These are phyloP conservation scores for Leishmania arabica DNA, from an alignment of 208 protist species.

Conservation along the genomic window DNA sequence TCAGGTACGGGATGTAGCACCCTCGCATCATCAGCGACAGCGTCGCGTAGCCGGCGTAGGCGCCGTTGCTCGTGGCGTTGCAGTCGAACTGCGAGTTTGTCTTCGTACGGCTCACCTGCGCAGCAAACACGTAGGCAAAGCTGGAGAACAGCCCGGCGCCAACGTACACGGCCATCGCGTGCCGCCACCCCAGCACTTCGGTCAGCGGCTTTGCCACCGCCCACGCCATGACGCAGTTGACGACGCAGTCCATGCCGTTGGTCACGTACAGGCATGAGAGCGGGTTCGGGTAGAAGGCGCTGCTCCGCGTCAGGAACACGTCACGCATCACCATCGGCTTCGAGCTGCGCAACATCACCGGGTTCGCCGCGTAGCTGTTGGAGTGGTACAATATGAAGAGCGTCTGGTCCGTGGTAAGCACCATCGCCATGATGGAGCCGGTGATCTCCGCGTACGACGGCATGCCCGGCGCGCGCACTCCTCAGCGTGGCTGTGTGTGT, in stretches of 20 bases:
- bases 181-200: constrained; percentile 60
- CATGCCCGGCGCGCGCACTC: constrained; percentile 7
- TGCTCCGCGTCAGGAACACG: constrained; percentile 75
- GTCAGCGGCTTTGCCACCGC: constrained; percentile 66
- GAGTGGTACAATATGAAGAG: constrained; percentile 82
- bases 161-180: constrained; percentile 58
- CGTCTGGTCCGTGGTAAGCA: constrained; percentile 63
- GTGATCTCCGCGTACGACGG: constrained; percentile 34
- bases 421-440: constrained; percentile 66
- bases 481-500: neutral
- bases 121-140: constrained; percentile 80
- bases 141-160: constrained; percentile 77
- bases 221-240: constrained; percentile 62
- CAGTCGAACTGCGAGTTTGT: constrained; percentile 62
- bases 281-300: constrained; percentile 70
- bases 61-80: constrained; percentile 74
- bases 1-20: constrained; percentile 64
- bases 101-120: constrained; percentile 55
- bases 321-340: constrained; percentile 90
- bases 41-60: constrained; percentile 69
- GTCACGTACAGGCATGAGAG: constrained; percentile 80
- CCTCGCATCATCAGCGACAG: constrained; percentile 71
- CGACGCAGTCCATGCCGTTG: constrained; percentile 50
- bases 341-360: constrained; percentile 70
- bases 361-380: constrained; percentile 81